Base-by-base conservation (phyloP, 768 basidiomycete species). In the Mycena rosella region DNA sequence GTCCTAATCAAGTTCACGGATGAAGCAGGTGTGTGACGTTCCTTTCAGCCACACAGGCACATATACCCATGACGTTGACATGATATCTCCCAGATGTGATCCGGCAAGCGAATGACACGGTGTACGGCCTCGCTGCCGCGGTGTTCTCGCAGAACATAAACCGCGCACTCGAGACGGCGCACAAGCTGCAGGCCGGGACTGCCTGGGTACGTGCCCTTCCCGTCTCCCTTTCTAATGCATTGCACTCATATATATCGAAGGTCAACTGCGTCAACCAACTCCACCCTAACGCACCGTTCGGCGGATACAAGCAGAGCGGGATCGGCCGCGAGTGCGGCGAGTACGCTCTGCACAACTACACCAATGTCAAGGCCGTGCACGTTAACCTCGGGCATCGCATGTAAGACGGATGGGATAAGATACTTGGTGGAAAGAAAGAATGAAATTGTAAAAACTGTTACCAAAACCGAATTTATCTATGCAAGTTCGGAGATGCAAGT, bases 81-180 rank as follows among this genome's bases (percentile, higher is more conserved):
- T n/a, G 13, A n/a, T 51, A 42, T 24, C 0, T 1, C 55, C 60
- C 53, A 70, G 88, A 90, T 60, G 86, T 83, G 38, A 75, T 89
- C 64, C 78, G 77, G 44, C 81, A 84, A 75, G 95, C 93, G 45
- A 96, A 96, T 80, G 88, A 95, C 75, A 90, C 91, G 0, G 69
- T 82, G 55, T 94, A 94, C 79, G 95, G 95, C 44, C 86, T 96
- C 32, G 93, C 92, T 8, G 88, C 90, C 2, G 89, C 91, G 11
- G 86, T 96, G 61, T 94, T 93, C 82, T 86, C 91, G 51, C 80
- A 84, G 73, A 84, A 95, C 81, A 77, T 93, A 76, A 86, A 81
- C 57, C 84, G 90, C 36, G 93, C 91, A 2, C 79, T 95, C 63
- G 78, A 79, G 57, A 85, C 89, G 15, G 89, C 93, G 29, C 86